Conservation (phyloP, 441 rosid genomes). For the Erodium chrysanthum region DNA sequence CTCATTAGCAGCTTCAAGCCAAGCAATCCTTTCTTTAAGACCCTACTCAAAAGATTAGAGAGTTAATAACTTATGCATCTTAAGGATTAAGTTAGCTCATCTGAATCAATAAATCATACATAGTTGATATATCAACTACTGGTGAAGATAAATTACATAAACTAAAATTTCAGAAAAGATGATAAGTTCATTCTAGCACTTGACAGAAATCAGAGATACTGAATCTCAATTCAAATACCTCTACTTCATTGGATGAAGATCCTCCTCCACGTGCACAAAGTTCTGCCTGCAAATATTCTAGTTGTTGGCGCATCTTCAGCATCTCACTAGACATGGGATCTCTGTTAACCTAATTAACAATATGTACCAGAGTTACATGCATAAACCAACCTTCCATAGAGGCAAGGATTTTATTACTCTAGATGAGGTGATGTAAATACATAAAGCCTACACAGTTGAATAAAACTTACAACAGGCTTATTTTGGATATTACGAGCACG, state of each 20-base stretch:
- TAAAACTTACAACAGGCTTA: slow-evolving; percentile 82
- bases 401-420: slow-evolving; percentile 6
- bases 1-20: slow-evolving; percentile 91
- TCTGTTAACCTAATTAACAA: slow-evolving; percentile 57
- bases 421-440: background rate
- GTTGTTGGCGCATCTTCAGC: slow-evolving; percentile 93
- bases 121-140: background rate
- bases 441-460: slow-evolving; percentile 10
- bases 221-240: slow-evolving; percentile 35
- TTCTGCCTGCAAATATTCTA: slow-evolving; percentile 89
- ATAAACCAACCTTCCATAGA: slow-evolving; percentile 10
- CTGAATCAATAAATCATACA: background rate
- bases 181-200: slow-evolving; percentile 1
- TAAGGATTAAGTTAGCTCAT: background rate
- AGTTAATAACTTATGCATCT: background rate
- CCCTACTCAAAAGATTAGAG: slow-evolving; percentile 28
- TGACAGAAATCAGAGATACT: slow-evolving; percentile 8
- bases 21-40: slow-evolving; percentile 81
- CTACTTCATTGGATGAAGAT: slow-evolving; percentile 69
- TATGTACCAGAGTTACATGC: slow-evolving; percentile 3
- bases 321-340: slow-evolving; percentile 95
- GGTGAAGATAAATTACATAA: background rate
- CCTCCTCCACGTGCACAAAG: slow-evolving; percentile 79
- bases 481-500: slow-evolving; percentile 96
- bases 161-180: background rate